These are phyloP conservation scores for Herpetomonas tarakana DNA, from an alignment of 208 protist species.

Conservation along the genomic window DNA sequence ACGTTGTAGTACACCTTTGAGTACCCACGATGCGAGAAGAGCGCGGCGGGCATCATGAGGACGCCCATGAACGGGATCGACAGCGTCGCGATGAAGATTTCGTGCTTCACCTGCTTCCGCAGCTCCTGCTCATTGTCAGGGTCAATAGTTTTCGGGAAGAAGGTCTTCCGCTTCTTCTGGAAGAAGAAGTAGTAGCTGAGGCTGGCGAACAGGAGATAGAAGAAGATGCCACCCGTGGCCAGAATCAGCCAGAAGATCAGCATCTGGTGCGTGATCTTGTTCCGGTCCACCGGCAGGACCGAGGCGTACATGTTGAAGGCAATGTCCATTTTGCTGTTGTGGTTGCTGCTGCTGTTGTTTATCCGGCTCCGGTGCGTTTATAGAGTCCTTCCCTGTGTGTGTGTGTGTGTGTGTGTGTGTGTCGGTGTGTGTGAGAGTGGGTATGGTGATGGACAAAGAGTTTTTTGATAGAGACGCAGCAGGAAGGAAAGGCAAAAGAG, in stretches of 20 bases:
- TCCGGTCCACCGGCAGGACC: conserved; percentile 51
- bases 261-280: conserved; percentile 51
- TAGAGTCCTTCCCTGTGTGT: no score
- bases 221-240: conserved; percentile 47
- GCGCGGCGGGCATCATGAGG: conserved; percentile 66
- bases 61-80: conserved; percentile 83
- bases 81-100: conserved; percentile 71
- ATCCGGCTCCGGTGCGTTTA: no score
- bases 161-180: conserved; percentile 35
- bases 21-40: conserved; percentile 73
- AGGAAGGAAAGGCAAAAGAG: conserved; percentile 3
- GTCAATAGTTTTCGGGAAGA: conserved; percentile 73
- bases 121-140: conserved; percentile 40
- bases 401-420: no score
- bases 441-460: no score
- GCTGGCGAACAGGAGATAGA: conserved; percentile 58
- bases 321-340: conserved; percentile 33
- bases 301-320: conserved; percentile 61
- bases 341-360: no score
- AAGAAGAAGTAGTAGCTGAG: conserved; percentile 66
- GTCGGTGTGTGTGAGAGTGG: no score
- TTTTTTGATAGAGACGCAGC: background rate
- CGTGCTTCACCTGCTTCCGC: conserved; percentile 43
- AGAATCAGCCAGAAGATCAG: conserved; percentile 76
- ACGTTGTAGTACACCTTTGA: conserved; percentile 79